phyloP scores from a whole-genome alignment of 2,329 filamentous ascomycete species.

The Colletotrichum tofieldiae region DNA sequence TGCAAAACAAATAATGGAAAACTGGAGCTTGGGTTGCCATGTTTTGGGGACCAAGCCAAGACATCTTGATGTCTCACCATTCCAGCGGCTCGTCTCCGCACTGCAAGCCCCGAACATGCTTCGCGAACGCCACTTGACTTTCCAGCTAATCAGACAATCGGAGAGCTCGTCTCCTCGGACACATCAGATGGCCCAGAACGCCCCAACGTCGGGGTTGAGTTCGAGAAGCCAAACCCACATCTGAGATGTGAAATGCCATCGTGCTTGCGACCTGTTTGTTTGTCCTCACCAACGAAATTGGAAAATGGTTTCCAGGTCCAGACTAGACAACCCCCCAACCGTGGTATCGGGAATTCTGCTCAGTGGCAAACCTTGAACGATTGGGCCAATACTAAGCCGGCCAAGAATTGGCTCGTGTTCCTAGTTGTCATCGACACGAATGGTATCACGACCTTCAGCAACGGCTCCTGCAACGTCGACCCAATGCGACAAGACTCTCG shows the following conservation, averaged over 20 bases:
- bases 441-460: neutral
- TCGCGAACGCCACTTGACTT: constrained; percentile 33
- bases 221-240: neutral
- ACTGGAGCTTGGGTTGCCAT: constrained; percentile 28
- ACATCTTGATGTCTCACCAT: constrained; percentile 38
- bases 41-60: constrained; percentile 36
- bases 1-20: constrained; percentile 25
- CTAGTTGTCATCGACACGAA: neutral
- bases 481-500: neutral
- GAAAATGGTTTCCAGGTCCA: neutral
- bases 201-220: neutral
- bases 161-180: constrained; percentile 1
- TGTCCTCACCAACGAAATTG: neutral
- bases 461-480: neutral
- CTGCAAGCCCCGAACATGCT: constrained; percentile 37
- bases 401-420: constrained; percentile 1
- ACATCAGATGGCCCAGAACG: constrained; percentile 36
- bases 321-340: constrained; percentile 4
- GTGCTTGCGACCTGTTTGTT: constrained; percentile 22
- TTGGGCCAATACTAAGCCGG: neutral
- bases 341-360: constrained; percentile 25
- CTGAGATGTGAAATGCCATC: constrained; percentile 11
- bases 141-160: constrained; percentile 17
- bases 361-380: constrained; percentile 5
- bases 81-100: constrained; percentile 35